phyloP scores from a whole-genome alignment of 2,329 filamentous ascomycete species.

The Alternaria gaisen region DNA sequence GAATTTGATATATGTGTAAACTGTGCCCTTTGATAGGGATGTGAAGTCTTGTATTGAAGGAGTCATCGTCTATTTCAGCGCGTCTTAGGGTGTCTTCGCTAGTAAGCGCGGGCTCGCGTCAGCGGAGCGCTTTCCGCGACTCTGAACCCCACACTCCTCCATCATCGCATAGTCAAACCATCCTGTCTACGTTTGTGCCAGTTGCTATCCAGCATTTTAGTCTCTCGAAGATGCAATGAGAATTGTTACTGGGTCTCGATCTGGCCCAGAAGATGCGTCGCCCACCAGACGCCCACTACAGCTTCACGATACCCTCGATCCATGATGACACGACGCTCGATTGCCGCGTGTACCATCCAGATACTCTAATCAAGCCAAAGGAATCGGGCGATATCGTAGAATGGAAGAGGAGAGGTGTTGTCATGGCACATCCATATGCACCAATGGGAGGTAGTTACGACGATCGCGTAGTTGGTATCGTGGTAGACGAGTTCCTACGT shows the following conservation, averaged over 20 bases:
- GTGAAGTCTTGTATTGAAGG: neutral
- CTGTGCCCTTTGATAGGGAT: too few relatives aligned
- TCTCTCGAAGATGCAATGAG: constrained; percentile 35
- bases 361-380: constrained; percentile 28
- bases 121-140: constrained; percentile 1
- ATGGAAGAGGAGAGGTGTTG: constrained; percentile 61
- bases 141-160: constrained; percentile 8
- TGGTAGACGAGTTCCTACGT: constrained; percentile 70
- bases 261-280: constrained; percentile 37
- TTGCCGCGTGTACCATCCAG: constrained; percentile 79
- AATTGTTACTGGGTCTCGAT: constrained; percentile 28
- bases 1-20: too few relatives aligned
- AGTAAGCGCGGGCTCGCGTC: neutral
- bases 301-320: constrained; percentile 83
- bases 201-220: constrained; percentile 1
- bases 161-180: neutral
- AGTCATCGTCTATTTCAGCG: neutral
- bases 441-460: constrained; percentile 86
- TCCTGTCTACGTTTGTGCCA: neutral
- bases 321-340: constrained; percentile 79
- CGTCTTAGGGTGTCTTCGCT: neutral
- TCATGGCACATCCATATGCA: constrained; percentile 91
- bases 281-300: constrained; percentile 52
- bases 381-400: neutral
- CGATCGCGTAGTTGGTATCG: constrained; percentile 77